Conservation (phyloP, 371 early-diverging fungal genomes). For the Rhizopus stolonifer region DNA sequence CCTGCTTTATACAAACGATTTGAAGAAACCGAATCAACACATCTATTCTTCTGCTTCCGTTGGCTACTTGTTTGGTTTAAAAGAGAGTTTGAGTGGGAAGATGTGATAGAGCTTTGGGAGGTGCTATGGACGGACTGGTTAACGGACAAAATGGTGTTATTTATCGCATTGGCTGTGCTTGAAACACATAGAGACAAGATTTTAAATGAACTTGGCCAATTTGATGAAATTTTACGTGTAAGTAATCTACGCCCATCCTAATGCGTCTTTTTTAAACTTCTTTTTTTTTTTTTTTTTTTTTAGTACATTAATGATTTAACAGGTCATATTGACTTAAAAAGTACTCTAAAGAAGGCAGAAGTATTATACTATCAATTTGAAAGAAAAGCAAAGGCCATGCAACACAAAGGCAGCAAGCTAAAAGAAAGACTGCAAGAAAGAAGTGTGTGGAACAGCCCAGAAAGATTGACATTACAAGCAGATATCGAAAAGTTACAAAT, state of each 20-base stretch:
- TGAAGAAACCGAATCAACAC: conserved; percentile 74
- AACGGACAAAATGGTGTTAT: conserved; percentile 77
- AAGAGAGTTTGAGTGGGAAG: conserved; percentile 89
- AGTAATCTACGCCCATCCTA: background rate
- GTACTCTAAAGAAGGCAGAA: conserved; percentile 79
- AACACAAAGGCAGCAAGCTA: conserved; percentile 36
- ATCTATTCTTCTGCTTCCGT: conserved; percentile 92
- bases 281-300: conserved; percentile 3
- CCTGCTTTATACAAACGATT: conserved; percentile 77
- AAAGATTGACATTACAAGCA: conserved; percentile 25
- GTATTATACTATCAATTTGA: conserved; percentile 75
- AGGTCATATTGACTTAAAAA: conserved; percentile 71
- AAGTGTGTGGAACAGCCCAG: conserved; percentile 40
- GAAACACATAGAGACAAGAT: conserved; percentile 79
- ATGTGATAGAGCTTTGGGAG: conserved; percentile 87
- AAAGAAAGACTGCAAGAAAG: conserved; percentile 31
- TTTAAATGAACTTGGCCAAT: conserved; percentile 69
- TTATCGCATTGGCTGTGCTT: conserved; percentile 88
- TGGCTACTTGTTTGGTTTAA: conserved; percentile 96
- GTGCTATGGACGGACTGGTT: conserved; percentile 85
- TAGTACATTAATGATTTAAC: conserved; percentile 88
- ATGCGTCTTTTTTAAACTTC: background rate
- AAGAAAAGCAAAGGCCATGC: conserved; percentile 55
- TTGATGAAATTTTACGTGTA: conserved; percentile 90
- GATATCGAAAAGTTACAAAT: conserved; percentile 32